Base-by-base conservation (phyloP, 345 rosid genomes). In the Boechera divaricarpa region DNA sequence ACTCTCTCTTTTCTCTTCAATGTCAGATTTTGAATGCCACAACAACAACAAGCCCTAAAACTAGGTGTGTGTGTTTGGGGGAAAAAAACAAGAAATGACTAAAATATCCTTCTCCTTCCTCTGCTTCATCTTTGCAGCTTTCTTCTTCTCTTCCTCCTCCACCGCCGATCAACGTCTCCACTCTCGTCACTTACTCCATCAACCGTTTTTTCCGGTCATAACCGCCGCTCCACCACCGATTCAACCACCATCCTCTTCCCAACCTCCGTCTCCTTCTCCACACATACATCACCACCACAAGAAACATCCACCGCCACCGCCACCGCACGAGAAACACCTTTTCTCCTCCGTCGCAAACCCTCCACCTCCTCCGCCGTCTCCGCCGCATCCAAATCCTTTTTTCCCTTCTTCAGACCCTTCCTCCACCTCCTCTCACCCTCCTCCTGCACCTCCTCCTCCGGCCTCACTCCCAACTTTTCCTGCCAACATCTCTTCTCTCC, bases 401-500 rank as follows among this genome's bases (percentile, higher is more conserved):
- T 89, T 87, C 57, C 90, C 88, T 0, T 61, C 83, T 29, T 62
- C 79, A 12, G 74, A 79, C 74, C 82, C 82, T 2, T 16, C 64
- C 1, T 79, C 74, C 18, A 26, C 70, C 65, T 6, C 41, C 52
- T 69, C 89, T 10, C 49, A 80, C 47, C 61, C 71, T 8, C 80
- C 72, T 15, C 65, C 86, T 10, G 70, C 83, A 1, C 80, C 97
- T 0, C 82, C 86, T 7, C 87, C 89, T 11, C 75, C 85, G 0
- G 58, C 89, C 56, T 13, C 82, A 12, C 79, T 86, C 71, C 80
- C 87, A 5, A 84, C 99, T 33, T 91, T 95, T 61, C 99, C 99
- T 49, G 97, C 99, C 65, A 92, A 95, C 84, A 87, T 92, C 58
- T 89, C 98, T 52, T 87, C 93, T 49, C 86, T 93, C 58, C 88